phyloP scores from a whole-genome alignment of 768 basidiomycete genomes.

The Pluteus cervinus region DNA sequence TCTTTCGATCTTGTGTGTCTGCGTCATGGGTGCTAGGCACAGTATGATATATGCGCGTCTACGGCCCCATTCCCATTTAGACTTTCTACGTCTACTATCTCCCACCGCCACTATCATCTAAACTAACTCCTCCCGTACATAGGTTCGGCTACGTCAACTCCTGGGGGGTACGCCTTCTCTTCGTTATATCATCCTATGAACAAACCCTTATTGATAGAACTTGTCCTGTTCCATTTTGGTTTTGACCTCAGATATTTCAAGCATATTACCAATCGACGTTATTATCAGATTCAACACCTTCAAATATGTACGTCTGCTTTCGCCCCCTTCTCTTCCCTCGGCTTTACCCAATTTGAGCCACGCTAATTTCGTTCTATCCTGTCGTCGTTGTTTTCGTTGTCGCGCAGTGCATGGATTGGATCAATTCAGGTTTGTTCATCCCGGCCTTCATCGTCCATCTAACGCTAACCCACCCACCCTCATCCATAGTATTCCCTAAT shows the following conservation, averaged over 20 bases:
- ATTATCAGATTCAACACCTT: slow-evolving; percentile 44
- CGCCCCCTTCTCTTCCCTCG: background rate
- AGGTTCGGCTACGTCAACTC: slow-evolving; percentile 69
- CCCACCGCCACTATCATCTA: too few relatives aligned
- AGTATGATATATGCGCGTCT: too few relatives aligned
- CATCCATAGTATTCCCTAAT: slow-evolving; percentile 49
- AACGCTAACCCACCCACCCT: background rate
- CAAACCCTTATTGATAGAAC: background rate
- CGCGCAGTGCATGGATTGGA: slow-evolving; percentile 72
- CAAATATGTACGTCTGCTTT: slow-evolving; percentile 47
- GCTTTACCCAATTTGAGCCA: background rate
- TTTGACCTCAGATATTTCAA: slow-evolving; percentile 55
- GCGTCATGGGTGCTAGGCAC: too few relatives aligned
- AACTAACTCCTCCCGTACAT: too few relatives aligned
- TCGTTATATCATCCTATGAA: background rate
- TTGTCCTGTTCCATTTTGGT: background rate
- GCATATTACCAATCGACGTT: slow-evolving; percentile 57
- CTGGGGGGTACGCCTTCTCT: slow-evolving; percentile 53
- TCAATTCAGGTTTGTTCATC: slow-evolving; percentile 50
- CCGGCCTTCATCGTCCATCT: background rate
- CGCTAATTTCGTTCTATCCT: too few relatives aligned
- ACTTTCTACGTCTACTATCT: too few relatives aligned
- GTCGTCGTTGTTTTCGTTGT: too few relatives aligned
- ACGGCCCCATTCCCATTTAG: too few relatives aligned
- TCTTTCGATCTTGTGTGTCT: background rate